Conservation (phyloP, 176 grass and related monocot genomes). For the Olyra latifolia region DNA sequence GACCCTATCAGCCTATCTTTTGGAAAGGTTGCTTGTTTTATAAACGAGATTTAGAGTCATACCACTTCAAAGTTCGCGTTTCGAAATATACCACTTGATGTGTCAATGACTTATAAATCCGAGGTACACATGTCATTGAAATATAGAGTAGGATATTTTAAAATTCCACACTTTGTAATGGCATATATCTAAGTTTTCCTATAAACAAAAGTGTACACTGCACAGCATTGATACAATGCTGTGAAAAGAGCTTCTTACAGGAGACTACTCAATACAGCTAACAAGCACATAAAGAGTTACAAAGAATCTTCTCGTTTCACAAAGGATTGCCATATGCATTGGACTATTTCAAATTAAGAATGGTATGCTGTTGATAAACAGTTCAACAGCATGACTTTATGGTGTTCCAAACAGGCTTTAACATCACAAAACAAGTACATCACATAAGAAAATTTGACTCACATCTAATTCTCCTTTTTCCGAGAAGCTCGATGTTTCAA, state of each 20-base stretch:
- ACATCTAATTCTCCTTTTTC: conserved; percentile 45
- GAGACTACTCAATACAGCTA: not conserved
- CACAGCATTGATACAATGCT: not conserved
- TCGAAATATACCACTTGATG: too few species aligned
- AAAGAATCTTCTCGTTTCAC: not conserved
- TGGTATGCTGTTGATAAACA: not conserved
- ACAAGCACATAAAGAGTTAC: not conserved
- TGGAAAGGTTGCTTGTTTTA: not conserved
- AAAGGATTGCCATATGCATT: conserved; percentile 5
- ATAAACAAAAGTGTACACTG: conserved; percentile 1
- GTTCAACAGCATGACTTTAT: conserved; percentile 6
- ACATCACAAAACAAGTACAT: conserved; percentile 25
- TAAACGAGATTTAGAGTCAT: too few species aligned
- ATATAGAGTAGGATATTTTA: too few species aligned
- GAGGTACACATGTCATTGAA: too few species aligned
- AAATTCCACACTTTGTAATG: too few species aligned
- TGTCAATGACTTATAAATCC: too few species aligned
- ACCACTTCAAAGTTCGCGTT: too few species aligned
- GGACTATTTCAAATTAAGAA: conserved; percentile 28
- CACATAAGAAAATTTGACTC: not conserved
- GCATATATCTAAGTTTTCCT: too few species aligned
- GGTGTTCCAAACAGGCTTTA: conserved; percentile 16
- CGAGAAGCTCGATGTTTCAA: conserved; percentile 45
- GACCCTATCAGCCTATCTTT: not conserved
- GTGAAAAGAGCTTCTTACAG: not conserved